These are phyloP conservation scores for Didymella lethalis DNA, from an alignment of 2,329 filamentous ascomycete genomes.

Conservation along the genomic window DNA sequence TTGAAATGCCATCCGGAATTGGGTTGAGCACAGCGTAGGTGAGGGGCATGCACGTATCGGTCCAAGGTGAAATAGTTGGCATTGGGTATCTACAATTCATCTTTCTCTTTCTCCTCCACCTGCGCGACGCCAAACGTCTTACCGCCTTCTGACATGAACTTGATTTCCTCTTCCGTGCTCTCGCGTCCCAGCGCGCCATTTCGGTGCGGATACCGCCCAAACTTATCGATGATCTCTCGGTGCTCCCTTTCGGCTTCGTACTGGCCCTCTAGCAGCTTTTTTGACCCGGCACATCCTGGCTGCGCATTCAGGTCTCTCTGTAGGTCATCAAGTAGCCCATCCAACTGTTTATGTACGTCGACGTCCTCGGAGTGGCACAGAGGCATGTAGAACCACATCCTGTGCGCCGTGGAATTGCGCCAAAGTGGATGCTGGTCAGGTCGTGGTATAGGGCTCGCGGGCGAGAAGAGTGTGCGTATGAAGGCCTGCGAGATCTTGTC, in stretches of 20 bases:
- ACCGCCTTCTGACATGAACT: constrained; percentile 58
- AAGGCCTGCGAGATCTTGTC: constrained; percentile 63
- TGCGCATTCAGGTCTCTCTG: constrained; percentile 43
- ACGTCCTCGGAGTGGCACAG: constrained; percentile 66
- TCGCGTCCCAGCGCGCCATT: constrained; percentile 61
- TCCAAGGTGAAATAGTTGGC: background rate
- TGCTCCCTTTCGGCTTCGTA: constrained; percentile 58
- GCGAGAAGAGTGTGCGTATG: constrained; percentile 48
- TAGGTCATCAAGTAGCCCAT: constrained; percentile 44
- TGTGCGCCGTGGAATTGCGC: constrained; percentile 48
- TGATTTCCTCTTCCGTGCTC: constrained; percentile 59
- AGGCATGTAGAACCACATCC: constrained; percentile 67
- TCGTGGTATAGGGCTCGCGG: constrained; percentile 27
- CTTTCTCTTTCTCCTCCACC: constrained; percentile 9
- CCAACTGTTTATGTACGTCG: constrained; percentile 54
- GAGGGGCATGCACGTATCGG: background rate
- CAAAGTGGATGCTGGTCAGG: constrained; percentile 44
- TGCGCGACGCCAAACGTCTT: constrained; percentile 52
- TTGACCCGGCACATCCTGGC: constrained; percentile 39
- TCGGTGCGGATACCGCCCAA: constrained; percentile 68
- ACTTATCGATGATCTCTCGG: constrained; percentile 59
- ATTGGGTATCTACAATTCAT: constrained; percentile 9
- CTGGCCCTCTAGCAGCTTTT: constrained; percentile 40
- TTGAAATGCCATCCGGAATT: background rate
- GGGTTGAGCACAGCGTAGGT: background rate